Base-by-base conservation (phyloP, 345 rosid genomes). In the Camelina hispida region DNA sequence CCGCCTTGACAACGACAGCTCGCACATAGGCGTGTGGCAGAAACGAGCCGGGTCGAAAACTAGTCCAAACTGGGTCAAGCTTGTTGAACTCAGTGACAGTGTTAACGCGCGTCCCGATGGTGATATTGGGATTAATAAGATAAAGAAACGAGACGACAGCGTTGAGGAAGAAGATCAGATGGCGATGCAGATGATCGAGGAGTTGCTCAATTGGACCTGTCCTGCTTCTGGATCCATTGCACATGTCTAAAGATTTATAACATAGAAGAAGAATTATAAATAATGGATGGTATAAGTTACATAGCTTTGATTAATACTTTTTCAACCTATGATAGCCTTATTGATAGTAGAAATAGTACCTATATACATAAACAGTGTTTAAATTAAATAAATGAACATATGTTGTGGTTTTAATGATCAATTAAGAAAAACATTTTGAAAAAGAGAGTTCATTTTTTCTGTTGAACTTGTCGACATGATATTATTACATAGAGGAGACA, bases 131-230 rank as follows among this genome's bases (percentile, higher is more conserved):
- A 13, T 10, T 35, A 15, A 42, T 37, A 46, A 60, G 48, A 37
- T 53, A 59, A 70, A 78, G 61, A 9, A 74, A 71, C 9, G 64
- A 75, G 15, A 40, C 62, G 66, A 69, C 68, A 4, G 16, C 61
- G 46, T 67, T 8, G 74, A 71, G 23, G 96, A 88, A 34, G 96
- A 85, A 48, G 90, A 88, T 56, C 71, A 68, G 38, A 46, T 88
- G 72, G 84, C 93, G 9, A 60, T 88, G 91, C 93, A 90, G 77
- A 88, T 88, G 96, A 84, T 90, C 44, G 96, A 90, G 71, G 96
- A 90, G 66, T 62, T 90, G 17, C 91, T 88, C 0, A 83, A 80
- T 35, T 86, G 90, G 86, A 83, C 84, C 9, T 85, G 82, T 68
- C 82, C 81, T 72, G 43, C 42, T 34, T 76, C 79, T 68, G 57